Base-by-base conservation (phyloP, 345 rosid species). In the Aurinia saxatilis region DNA sequence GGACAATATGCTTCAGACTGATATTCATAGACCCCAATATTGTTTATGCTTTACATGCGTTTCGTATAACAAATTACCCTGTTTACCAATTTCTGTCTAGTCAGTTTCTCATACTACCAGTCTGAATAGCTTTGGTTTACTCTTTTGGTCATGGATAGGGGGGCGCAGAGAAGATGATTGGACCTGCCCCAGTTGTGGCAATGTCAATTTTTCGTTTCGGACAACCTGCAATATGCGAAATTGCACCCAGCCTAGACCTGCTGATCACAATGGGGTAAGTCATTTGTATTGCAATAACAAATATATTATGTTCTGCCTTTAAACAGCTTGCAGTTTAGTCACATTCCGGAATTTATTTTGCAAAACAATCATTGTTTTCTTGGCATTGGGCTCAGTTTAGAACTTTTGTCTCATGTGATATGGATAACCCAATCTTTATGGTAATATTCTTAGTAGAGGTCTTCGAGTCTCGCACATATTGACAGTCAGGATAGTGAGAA, bases 131-230 rank as follows among this genome's bases (percentile, higher is more conserved):
- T 40, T 38, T 56, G 23, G 38, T 55, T 47, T 70, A 19, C 29
- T 11, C 2, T 58, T 58, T 46, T 70, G 37, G 31, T 39, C 0
- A 49, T 40, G 54, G 65, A 64, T 59, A 95, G 99, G 99, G 25
- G 84, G 99, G 49, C 92, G 99, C 2, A 86, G 99, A 78, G 99
- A 95, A 63, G 97, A 95, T 76, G 99, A 95, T 63, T 95, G 97
- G 99, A 90, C 96, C 27, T 93, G 97, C 47, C 97, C 97, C 2
- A 93, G 96, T 60, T 93, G 99, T 65, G 96, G 92, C 60, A 93
- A 93, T 72, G 99, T 87, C 66, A 93, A 93, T 50, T 93, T 93
- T 71, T 90, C 99, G 2, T 93, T 93, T 55, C 81, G 97, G 80
- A 93, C 95, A 31, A 90, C 99, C 47, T 93, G 99, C 66, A 93